Evolutionary conservation across 331 rosid genomes (phyloP), one percentile per base, ranked within the genome.

Genomic region (Quercus lobata): DNA sequence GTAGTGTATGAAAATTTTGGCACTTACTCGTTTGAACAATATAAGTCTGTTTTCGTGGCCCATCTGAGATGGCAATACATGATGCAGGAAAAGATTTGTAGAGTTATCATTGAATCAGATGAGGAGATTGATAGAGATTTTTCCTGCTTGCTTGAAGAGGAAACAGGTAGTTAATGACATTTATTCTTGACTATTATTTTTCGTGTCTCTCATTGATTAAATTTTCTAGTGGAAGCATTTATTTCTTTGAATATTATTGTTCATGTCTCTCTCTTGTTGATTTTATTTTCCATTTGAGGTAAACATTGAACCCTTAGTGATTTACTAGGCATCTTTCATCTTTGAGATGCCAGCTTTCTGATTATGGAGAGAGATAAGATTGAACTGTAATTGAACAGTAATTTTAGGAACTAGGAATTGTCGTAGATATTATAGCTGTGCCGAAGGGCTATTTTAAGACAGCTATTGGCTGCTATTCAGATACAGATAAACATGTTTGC

Each of bases 101-200:
- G 85, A 86, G 77, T 96, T 76, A 75, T 90, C 82, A 87, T 93
- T 65, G 98, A 91, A 66, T 91, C 98, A 3, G 99, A 96, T 69
- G 98, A 93, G 85, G 99, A 96, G 78, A 76, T 77, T 9, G 91
- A 87, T 57, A 86, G 75, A 83, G 90, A 83, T 72, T 89, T 93
- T 83, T 88, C 93, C 83, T 96, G 89, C 88, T 82, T 92, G 88
- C 49, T 83, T 71, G 87, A 83, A 61, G 90, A 84, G 74, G 83
- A 81, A 53, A 52, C 90, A 90, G 98, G 99, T 95, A 81, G 74
- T 78, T 77, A 55, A 77, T 79, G 57, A 44, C 82, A 55, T 60
- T 49, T 37, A 27, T 66, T 79, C 46, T 70, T 46, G 7, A 44
- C 58, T 24, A 34, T 49, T 49, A 49, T 49, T 49, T 10, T 49